Percentiles rank a stretch among this genome's conserved stretches.
Evolutionary conservation across 1,139 yeast species (phyloP).

Genomic region (Candida sp.): DNA sequence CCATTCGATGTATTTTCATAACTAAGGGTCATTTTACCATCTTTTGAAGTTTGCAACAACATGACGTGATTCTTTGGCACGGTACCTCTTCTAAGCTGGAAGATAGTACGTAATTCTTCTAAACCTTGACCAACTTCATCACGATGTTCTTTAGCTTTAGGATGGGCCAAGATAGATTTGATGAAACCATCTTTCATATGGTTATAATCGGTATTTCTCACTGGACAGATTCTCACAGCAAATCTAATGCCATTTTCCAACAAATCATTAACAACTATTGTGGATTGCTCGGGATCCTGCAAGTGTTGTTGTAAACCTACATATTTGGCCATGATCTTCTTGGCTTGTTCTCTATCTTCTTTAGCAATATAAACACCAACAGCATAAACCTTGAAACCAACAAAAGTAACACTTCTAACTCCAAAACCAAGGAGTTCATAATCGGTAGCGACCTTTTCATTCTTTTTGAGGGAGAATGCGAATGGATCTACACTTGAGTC

Average conservation of each 20-base stretch:
- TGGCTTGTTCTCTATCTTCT: constrained; percentile 48
- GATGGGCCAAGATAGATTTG: constrained; percentile 65
- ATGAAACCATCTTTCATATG: constrained; percentile 89
- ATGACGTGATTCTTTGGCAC: constrained; percentile 65
- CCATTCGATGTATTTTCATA: constrained; percentile 33
- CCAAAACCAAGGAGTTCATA: constrained; percentile 73
- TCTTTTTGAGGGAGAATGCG: constrained; percentile 29
- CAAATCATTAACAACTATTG: constrained; percentile 50
- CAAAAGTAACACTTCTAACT: constrained; percentile 75
- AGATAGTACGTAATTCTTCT: constrained; percentile 51
- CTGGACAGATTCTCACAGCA: constrained; percentile 76
- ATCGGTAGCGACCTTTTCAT: constrained; percentile 18
- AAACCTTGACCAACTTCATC: constrained; percentile 48
- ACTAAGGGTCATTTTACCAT: constrained; percentile 45
- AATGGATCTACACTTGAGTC: constrained; percentile 53
- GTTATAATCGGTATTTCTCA: constrained; percentile 83
- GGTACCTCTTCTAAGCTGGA: constrained; percentile 50
- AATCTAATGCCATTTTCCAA: constrained; percentile 61
- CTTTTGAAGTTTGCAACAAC: constrained; percentile 41
- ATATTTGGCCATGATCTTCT: constrained; percentile 31
- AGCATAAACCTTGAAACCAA: constrained; percentile 84
- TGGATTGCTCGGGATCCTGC: constrained; percentile 31
- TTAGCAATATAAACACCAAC: constrained; percentile 73
- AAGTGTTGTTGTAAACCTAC: constrained; percentile 15
- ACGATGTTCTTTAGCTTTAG: constrained; percentile 33